These are phyloP conservation scores for Mortierella sp. DNA, from an alignment of 371 early-diverging fungal genomes.

Conservation along the genomic window DNA sequence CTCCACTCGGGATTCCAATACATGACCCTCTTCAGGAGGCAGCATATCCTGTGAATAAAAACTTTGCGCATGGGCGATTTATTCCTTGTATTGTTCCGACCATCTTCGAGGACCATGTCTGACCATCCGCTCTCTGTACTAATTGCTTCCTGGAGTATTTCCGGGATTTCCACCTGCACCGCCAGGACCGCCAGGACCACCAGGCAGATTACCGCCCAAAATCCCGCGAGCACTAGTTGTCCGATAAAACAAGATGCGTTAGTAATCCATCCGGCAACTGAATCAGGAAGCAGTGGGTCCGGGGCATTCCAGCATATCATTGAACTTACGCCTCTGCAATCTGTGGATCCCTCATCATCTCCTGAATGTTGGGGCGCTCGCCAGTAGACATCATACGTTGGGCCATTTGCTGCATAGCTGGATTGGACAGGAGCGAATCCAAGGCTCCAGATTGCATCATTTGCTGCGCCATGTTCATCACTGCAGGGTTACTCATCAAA, in stretches of 20 bases:
- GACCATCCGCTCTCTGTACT: too few relatives aligned
- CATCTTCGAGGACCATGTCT: too few relatives aligned
- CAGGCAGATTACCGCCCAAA: constrained; percentile 60
- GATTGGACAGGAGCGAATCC: constrained; percentile 88
- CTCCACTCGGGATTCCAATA: constrained; percentile 51
- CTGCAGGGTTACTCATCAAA: constrained; percentile 89
- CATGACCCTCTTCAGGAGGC: constrained; percentile 49
- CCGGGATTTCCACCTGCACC: constrained; percentile 38
- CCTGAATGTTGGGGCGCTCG: constrained; percentile 65
- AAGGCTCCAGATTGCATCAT: constrained; percentile 95
- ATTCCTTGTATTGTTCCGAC: constrained; percentile 2
- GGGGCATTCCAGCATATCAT: too few relatives aligned
- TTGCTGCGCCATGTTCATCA: constrained; percentile 94
- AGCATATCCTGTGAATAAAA: constrained; percentile 46
- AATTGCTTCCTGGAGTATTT: constrained; percentile 24
- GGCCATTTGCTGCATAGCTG: constrained; percentile 87
- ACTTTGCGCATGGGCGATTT: neutral
- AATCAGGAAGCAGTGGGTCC: too few relatives aligned
- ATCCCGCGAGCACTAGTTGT: constrained; percentile 74
- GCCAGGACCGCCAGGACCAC: constrained; percentile 13
- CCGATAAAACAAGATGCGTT: too few relatives aligned
- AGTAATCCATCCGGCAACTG: too few relatives aligned
- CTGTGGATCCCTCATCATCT: constrained; percentile 84
- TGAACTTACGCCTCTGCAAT: constrained; percentile 75
- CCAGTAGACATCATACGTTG: constrained; percentile 79